A percentile compares a stretch with the other conserved stretches of the same genome.
Evolutionary conservation across 306 rosid species (phyloP).

Genomic region (Luffa acutangula): DNA sequence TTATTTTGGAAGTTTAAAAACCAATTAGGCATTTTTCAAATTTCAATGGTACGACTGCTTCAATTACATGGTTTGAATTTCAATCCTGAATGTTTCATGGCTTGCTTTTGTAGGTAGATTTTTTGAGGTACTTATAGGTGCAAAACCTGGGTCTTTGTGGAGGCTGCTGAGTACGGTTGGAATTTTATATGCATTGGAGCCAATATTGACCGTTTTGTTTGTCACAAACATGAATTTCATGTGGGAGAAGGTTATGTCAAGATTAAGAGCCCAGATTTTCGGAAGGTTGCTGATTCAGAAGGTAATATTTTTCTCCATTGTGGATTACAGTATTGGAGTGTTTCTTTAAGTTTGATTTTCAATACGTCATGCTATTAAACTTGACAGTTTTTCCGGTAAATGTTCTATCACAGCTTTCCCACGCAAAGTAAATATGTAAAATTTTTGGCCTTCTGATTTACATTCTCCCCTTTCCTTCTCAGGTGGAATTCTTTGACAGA

Average conservation of each 20-base stretch:
- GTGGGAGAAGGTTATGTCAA: constrained; percentile 94
- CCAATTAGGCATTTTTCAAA: too few species aligned
- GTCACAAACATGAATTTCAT: constrained; percentile 69
- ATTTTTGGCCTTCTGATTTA: not conserved
- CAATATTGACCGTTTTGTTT: constrained; percentile 63
- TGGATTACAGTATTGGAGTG: not conserved
- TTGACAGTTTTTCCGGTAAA: not conserved
- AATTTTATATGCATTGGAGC: constrained; percentile 80
- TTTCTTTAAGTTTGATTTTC: not conserved
- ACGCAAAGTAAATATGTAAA: not conserved
- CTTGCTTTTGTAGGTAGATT: constrained; percentile 48
- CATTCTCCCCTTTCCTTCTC: constrained; percentile 16
- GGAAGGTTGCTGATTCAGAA: constrained; percentile 82
- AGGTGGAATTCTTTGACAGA: constrained; percentile 89
- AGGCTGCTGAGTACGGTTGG: constrained; percentile 71
- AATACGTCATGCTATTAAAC: not conserved
- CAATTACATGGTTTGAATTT: not conserved
- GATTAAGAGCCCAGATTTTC: constrained; percentile 80
- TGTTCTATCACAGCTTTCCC: not conserved
- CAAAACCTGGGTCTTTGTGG: constrained; percentile 82
- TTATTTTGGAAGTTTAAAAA: too few species aligned
- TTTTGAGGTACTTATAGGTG: constrained; percentile 76
- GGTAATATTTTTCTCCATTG: constrained; percentile 23
- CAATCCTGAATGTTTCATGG: not conserved
- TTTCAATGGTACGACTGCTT: not conserved